Evolutionary conservation across 805 yeast species (phyloP).

Genomic region (Lipomyces yamadae): DNA sequence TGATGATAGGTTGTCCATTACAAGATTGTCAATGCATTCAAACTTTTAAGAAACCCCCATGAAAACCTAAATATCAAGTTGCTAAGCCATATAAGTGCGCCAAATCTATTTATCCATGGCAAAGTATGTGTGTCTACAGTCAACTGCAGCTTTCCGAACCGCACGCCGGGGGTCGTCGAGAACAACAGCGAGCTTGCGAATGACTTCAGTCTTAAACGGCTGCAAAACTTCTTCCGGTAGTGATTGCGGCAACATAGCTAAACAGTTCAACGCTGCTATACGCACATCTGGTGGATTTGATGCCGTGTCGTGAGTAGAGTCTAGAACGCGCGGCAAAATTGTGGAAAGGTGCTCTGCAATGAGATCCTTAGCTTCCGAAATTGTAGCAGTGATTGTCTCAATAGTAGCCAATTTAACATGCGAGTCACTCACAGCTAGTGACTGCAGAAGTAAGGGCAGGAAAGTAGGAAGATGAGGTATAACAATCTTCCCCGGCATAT

Average conservation of each 20-base stretch:
- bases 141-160: constrained; percentile 77
- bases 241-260: constrained; percentile 54
- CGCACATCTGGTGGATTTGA: constrained; percentile 58
- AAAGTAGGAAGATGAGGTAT: constrained; percentile 66
- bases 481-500: constrained; percentile 65
- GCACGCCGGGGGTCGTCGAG: constrained; percentile 76
- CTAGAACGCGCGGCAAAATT: constrained; percentile 60
- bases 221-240: constrained; percentile 51
- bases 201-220: constrained; percentile 57
- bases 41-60: background rate
- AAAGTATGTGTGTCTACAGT: constrained; percentile 75
- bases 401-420: constrained; percentile 65
- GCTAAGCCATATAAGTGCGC: background rate
- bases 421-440: constrained; percentile 54
- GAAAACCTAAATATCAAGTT: background rate
- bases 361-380: constrained; percentile 60
- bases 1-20: constrained; percentile 4
- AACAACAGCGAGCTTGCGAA: constrained; percentile 54
- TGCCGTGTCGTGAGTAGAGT: constrained; percentile 36
- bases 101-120: constrained; percentile 44
- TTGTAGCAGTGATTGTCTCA: constrained; percentile 60
- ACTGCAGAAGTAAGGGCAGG: constrained; percentile 72
- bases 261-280: constrained; percentile 59
- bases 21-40: constrained; percentile 4
- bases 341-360: constrained; percentile 60